These are phyloP conservation scores for Dionaea muscipula DNA, from an alignment of 179 eudicot species.

Conservation along the genomic window DNA sequence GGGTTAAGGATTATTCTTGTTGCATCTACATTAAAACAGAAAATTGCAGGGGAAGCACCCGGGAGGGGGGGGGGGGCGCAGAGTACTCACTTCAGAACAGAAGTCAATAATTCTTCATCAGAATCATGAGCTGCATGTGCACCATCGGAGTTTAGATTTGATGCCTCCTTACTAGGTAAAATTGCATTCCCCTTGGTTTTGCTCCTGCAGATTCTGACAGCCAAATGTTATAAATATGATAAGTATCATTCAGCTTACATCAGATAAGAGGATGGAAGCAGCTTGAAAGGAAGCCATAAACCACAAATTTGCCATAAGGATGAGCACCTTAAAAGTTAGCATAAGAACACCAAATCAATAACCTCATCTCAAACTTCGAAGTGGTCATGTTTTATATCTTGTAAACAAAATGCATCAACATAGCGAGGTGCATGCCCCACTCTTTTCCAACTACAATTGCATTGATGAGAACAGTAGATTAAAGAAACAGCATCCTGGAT, in stretches of 20 bases:
- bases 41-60: not conserved
- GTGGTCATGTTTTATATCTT: not conserved
- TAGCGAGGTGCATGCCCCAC: not conserved
- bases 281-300: too few relatives aligned
- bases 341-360: not conserved
- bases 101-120: slow-evolving; percentile 46
- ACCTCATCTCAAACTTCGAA: not conserved
- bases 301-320: too few relatives aligned
- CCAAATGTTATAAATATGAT: too few relatives aligned
- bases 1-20: not conserved
- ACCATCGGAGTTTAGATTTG: slow-evolving; percentile 14
- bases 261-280: too few relatives aligned
- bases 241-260: too few relatives aligned
- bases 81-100: slow-evolving; percentile 37
- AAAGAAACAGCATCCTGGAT: not conserved
- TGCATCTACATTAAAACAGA: not conserved
- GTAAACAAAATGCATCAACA: not conserved
- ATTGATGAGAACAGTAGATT: not conserved
- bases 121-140: slow-evolving; percentile 26
- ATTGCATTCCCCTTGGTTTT: slow-evolving; percentile 26
- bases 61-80: slow-evolving; percentile 12
- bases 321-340: not conserved
- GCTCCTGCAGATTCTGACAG: slow-evolving; percentile 19
- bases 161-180: slow-evolving; percentile 16
- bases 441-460: not conserved